Conservation (phyloP, 129 eudicot genomes). For the Gnaphalium uliginosum region DNA sequence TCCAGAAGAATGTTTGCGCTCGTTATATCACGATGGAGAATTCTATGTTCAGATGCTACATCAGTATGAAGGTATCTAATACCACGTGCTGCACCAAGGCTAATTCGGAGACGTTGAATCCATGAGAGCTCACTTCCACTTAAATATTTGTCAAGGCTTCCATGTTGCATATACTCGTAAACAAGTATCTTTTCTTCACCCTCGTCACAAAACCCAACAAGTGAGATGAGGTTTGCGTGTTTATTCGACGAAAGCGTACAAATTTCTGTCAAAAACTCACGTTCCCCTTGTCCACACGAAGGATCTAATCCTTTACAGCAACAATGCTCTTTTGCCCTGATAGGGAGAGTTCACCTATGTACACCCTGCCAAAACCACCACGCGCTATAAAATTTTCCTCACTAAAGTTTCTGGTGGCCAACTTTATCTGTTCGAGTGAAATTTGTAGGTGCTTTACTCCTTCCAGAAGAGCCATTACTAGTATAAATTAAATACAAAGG, state of each 20-base stretch:
- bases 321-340: background rate
- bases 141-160: constrained; percentile 10
- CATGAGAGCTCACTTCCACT: background rate
- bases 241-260: background rate
- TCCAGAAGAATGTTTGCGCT: too few species aligned
- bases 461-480: background rate
- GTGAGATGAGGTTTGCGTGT: constrained; percentile 1
- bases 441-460: background rate
- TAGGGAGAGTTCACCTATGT: background rate
- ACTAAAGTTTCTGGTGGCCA: constrained; percentile 10
- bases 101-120: constrained; percentile 3
- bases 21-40: too few species aligned
- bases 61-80: constrained; percentile 10
- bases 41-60: constrained; percentile 12
- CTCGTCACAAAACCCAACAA: constrained; percentile 8
- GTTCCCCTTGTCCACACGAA: background rate
- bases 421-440: background rate
- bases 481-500: too few species aligned
- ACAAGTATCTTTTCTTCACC: background rate
- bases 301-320: background rate
- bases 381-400: background rate
- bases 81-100: constrained; percentile 1
- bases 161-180: constrained; percentile 1
- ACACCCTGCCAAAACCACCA: constrained; percentile 6
- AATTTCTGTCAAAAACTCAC: background rate